Conservation (phyloP, 345 rosid genomes). For the Eucalyptus cloeziana region DNA sequence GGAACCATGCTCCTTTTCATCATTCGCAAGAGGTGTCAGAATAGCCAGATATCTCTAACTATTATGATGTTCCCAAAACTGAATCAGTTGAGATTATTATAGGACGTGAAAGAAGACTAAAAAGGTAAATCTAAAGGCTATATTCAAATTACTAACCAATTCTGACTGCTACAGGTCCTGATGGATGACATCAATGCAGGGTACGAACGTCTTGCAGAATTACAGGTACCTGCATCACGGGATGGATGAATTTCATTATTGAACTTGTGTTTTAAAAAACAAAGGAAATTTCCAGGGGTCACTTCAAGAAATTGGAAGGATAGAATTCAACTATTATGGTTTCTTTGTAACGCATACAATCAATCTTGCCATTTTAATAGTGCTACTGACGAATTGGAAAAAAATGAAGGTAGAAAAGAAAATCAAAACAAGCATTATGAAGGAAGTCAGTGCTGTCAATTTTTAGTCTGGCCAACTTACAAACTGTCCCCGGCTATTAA, state of each 20-base stretch:
- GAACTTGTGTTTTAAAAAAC: not conserved
- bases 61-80: not conserved
- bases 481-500: not conserved
- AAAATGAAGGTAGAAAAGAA: not conserved
- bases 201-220: constrained; percentile 77
- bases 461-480: not conserved
- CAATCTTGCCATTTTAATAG: not conserved
- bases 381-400: not conserved
- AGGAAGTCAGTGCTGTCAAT: not conserved
- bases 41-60: not conserved
- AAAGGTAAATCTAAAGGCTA: not conserved
- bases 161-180: constrained; percentile 49
- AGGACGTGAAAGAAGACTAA: not conserved
- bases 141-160: not conserved
- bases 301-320: not conserved
- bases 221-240: constrained; percentile 32
- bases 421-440: not conserved
- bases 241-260: not conserved
- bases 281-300: not conserved
- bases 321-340: not conserved
- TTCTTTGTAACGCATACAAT: not conserved
- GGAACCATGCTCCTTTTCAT: not conserved
- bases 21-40: not conserved
- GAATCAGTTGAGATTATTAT: not conserved
- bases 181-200: constrained; percentile 90